Evolutionary conservation across 192 early-diverging fungal genomes (phyloP), one percentile per base, ranked within the genome.

Genomic region (Coemansia sp.): DNA sequence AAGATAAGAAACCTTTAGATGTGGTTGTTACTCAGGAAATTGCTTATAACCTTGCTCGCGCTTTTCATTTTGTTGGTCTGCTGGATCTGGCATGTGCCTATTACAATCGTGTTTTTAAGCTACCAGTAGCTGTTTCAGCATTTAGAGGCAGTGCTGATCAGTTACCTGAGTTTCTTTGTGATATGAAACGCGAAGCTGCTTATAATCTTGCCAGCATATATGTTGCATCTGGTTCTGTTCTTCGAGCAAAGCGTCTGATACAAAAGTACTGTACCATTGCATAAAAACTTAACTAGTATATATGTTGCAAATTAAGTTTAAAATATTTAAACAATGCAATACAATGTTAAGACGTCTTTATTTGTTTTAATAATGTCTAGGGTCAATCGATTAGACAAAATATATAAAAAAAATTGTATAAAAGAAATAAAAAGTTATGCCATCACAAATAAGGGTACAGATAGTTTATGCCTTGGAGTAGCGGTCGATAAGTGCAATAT

Each of bases 121-220:
- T 92, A 62, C 79, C 90, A 70, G 24, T 88, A 74, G 22, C 83
- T 36, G 60, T 75, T 54, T 32, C 33, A 11, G 59, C 51, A 14
- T 63, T 30, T 51, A 25, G 23, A 10, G 61, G 46, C 54, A 55
- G 30, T 1, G 52, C 19, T 23, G 39, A 9, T 14, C 29, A 27
- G 32, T 51, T 5, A 11, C 5, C 2, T 20, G 36, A 46, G 20
- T 51, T 39, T 22, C 19, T 8, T 11, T 51, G 66, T 24, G 84
- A 89, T 11, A 59, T 95, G 54, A 86, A 80, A 59, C 59, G 84
- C 24, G 96, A 98, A 69, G 91, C 92, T 0, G 97, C 95, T 23
- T 98, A 95, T 74, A 99, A 99, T 64, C 74, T 97, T 59, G 85
- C 90, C 46, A 66, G 85, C 31, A 92, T 99, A 22, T 95, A 94